Conservation (phyloP, 345 rosid genomes). For the Heritiera fomes region DNA sequence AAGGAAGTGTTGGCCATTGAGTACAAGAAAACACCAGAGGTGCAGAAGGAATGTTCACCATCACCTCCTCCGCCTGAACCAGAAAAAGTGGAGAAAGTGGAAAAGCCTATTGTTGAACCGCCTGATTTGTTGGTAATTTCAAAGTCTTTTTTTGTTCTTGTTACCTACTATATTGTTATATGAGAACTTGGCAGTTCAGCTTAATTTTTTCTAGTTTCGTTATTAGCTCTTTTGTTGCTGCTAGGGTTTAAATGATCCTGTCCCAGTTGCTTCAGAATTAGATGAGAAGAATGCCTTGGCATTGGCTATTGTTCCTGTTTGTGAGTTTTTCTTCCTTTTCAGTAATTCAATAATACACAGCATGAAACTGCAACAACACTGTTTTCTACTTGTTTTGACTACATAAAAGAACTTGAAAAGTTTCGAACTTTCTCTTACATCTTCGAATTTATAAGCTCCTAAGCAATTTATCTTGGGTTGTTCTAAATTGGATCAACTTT, state of each 20-base stretch:
- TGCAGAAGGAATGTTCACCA: slow-evolving; percentile 49
- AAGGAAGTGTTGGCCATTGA: slow-evolving; percentile 84
- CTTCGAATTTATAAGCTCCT: background rate
- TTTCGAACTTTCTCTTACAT: background rate
- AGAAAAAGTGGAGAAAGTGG: slow-evolving; percentile 48
- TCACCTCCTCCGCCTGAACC: slow-evolving; percentile 65
- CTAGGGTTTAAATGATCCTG: slow-evolving; percentile 78
- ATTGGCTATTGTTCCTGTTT: slow-evolving; percentile 88
- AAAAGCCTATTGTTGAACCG: slow-evolving; percentile 50
- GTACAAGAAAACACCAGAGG: slow-evolving; percentile 53
- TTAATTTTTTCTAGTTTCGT: slow-evolving; percentile 13
- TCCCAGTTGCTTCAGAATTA: slow-evolving; percentile 63
- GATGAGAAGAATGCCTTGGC: slow-evolving; percentile 90
- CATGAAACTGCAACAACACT: background rate
- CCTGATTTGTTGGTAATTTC: slow-evolving; percentile 77
- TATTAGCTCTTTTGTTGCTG: slow-evolving; percentile 16
- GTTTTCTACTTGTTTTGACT: slow-evolving; percentile 6
- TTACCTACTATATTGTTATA: background rate
- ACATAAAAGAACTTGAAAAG: background rate
- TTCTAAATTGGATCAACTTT: slow-evolving; percentile 1
- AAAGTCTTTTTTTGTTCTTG: background rate
- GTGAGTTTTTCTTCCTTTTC: slow-evolving; percentile 38
- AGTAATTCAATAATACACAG: background rate
- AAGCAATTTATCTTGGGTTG: background rate
- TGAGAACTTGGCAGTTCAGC: background rate